Percentiles rank a stretch among this genome's conserved stretches.
These are phyloP conservation scores for Saccharum officinarum DNA, from an alignment of 176 grass and related monocot genomes.

Conservation along the genomic window DNA sequence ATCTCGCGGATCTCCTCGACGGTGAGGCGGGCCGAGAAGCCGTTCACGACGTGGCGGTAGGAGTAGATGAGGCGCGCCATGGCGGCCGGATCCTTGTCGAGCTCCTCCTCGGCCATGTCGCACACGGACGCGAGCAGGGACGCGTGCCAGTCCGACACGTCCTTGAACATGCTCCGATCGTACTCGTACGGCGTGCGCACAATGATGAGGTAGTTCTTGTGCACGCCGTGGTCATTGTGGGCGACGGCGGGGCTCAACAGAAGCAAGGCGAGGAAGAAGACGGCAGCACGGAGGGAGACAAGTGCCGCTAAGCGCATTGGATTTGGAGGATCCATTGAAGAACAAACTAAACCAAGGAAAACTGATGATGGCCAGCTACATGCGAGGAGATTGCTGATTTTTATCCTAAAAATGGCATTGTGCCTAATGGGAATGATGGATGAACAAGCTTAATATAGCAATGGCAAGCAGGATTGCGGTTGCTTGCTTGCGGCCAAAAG, in stretches of 20 bases:
- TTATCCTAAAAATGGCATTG: conserved; percentile 27
- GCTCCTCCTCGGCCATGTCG: conserved; percentile 52
- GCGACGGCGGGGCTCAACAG: conserved; percentile 15
- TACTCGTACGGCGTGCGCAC: conserved; percentile 56
- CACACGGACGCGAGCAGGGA: conserved; percentile 60
- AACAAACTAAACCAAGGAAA: conserved; percentile 18
- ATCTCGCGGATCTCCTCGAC: conserved; percentile 44
- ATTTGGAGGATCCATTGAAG: conserved; percentile 35
- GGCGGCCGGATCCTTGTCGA: conserved; percentile 25
- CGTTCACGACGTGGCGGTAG: conserved; percentile 68
- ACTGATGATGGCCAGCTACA: background rate
- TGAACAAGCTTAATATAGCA: conserved; percentile 44
- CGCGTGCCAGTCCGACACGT: conserved; percentile 55
- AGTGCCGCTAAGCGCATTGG: background rate
- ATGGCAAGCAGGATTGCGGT: background rate
- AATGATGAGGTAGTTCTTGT: conserved; percentile 61
- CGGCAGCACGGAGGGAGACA: background rate
- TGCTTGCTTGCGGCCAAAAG: conserved; percentile 22
- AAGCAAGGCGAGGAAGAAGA: conserved; percentile 17
- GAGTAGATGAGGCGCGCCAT: conserved; percentile 64
- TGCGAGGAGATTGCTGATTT: background rate
- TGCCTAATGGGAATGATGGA: background rate
- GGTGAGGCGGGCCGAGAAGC: conserved; percentile 70
- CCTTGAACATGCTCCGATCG: conserved; percentile 33
- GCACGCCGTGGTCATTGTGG: conserved; percentile 33